Conservation (phyloP, 306 rosid genomes). For the Acacia melanoxylon region DNA sequence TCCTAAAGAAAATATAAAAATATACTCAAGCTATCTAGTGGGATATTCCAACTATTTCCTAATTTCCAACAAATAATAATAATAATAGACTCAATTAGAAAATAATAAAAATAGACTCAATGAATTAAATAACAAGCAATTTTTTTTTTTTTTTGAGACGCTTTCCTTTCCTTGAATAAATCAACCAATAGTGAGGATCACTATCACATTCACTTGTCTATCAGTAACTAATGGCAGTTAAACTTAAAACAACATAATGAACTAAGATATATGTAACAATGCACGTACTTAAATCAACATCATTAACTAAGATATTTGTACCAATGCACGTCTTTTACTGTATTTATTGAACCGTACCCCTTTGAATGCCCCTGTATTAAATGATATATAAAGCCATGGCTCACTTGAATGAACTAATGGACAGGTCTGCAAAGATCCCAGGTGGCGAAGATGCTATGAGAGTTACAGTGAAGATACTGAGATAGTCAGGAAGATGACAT, state of each 20-base stretch:
- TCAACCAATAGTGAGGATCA: too few species aligned
- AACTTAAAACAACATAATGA: background rate
- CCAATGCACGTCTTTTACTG: background rate
- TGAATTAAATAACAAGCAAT: too few species aligned
- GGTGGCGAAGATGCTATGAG: constrained; percentile 94
- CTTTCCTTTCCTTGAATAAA: too few species aligned
- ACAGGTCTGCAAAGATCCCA: constrained; percentile 87
- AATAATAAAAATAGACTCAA: too few species aligned
- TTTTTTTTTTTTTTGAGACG: too few species aligned
- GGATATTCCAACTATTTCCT: too few species aligned
- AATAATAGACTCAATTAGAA: too few species aligned
- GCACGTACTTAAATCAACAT: background rate
- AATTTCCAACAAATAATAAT: too few species aligned
- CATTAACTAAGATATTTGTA: background rate
- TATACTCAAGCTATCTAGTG: too few species aligned
- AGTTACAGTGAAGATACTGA: constrained; percentile 81
- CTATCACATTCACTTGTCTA: background rate
- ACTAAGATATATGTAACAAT: background rate
- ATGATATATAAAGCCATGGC: background rate
- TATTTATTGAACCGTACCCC: background rate
- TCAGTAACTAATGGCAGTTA: background rate
- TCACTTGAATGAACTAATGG: constrained; percentile 29
- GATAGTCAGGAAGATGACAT: constrained; percentile 72
- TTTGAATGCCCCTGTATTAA: background rate
- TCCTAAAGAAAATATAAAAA: too few species aligned